Base-by-base conservation (phyloP, 2,329 filamentous ascomycete species). In the Chaetomium olivaceum region DNA sequence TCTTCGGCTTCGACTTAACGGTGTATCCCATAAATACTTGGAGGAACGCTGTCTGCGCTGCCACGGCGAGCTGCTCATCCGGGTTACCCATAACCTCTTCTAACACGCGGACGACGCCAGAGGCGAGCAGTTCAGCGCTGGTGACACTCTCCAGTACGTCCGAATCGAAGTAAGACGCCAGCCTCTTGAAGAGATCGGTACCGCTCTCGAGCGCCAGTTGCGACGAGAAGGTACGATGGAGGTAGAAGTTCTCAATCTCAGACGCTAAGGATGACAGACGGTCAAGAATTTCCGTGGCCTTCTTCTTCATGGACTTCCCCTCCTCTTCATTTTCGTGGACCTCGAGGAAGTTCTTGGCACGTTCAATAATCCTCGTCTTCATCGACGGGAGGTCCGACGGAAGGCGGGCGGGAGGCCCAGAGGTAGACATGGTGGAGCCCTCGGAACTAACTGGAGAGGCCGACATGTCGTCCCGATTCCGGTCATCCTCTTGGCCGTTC, bases 81-180 rank as follows among this genome's bases (percentile, higher is more conserved):
- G 88, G 82, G 67, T 91, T 89, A 72, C 89, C 91, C 74, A 99
- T 93, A 11, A 97, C 86, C 36, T 91, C 86, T 52, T 98, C 85
- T 2, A 99, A 82, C 11, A 92, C 88, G 54, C 91, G 87, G 12
- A 99, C 93, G 63, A 99, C 87, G 21, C 93, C 92, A 1, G 95
- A 98, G 33, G 91, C 92, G 61, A 98, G 86, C 36, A 99, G 81
- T 76, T 99, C 95, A 57, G 94, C 93, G 77, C 95, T 99, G 0
- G 95, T 99, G 61, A 97, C 93, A 75, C 92, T 96, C 74, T 97
- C 91, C 62, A 97, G 78, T 1, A 95, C 90, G 77, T 97, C 91
- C 0, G 90, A 89, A 73, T 96, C 90, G 72, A 99, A 99, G 74
- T 95, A 93, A 3, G 86, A 85, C 0, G 93, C 92, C 65, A 99